These are phyloP conservation scores for Trametopsis cervina DNA, from an alignment of 768 basidiomycete genomes.

Conservation along the genomic window DNA sequence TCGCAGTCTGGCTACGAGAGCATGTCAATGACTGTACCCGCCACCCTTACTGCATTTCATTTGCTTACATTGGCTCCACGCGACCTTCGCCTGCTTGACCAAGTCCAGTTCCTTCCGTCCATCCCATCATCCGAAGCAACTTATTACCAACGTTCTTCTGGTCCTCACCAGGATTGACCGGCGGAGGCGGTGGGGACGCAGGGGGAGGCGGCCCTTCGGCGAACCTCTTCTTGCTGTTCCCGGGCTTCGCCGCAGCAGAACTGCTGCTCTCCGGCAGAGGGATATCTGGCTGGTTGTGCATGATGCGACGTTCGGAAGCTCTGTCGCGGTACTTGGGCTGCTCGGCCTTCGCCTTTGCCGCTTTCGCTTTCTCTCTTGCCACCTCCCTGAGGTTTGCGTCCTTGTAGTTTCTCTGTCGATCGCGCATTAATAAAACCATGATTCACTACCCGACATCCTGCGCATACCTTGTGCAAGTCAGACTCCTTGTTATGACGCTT, in stretches of 20 bases:
- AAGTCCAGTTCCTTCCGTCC: conserved; percentile 85
- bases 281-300: conserved; percentile 88
- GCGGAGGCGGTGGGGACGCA: conserved; percentile 53
- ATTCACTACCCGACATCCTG: neutral
- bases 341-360: conserved; percentile 31
- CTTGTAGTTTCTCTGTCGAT: conserved; percentile 74
- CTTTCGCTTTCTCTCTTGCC: conserved; percentile 59
- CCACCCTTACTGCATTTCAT: neutral
- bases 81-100: conserved; percentile 79
- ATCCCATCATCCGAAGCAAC: conserved; percentile 96
- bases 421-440: neutral
- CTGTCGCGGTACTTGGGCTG: conserved; percentile 92
- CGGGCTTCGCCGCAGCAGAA: conserved; percentile 26
- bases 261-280: conserved; percentile 41
- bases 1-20: conserved; percentile 58
- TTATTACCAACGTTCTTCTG: conserved; percentile 87
- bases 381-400: conserved; percentile 66
- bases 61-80: conserved; percentile 77
- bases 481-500: conserved; percentile 91
- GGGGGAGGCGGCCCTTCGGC: conserved; percentile 60
- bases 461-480: conserved; percentile 86
- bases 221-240: conserved; percentile 35
- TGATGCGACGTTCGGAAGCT: conserved; percentile 82
- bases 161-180: conserved; percentile 70
- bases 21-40: conserved; percentile 6